phyloP scores from a whole-genome alignment of 148 eudicot species.

The Suaeda aralocaspica region DNA sequence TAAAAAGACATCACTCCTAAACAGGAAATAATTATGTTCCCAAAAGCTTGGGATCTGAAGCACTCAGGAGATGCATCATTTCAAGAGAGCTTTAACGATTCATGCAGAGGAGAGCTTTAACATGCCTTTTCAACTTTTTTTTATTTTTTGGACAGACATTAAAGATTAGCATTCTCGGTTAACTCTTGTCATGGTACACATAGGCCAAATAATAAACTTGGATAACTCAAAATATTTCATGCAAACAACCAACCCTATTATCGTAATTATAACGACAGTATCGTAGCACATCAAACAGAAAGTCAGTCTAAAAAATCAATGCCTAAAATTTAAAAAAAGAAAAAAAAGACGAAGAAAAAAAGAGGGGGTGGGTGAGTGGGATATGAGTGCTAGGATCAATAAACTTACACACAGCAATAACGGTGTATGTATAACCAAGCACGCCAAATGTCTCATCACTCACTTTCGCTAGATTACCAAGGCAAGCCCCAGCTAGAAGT shows the following conservation, averaged over 20 bases:
- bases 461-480: constrained; percentile 90
- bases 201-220: not conserved
- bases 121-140: not conserved
- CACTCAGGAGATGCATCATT: not conserved
- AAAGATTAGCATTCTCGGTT: not conserved
- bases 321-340: no score
- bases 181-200: not conserved
- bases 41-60: not conserved
- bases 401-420: constrained; percentile 89
- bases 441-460: constrained; percentile 88
- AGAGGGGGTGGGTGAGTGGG: no score
- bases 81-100: not conserved
- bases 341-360: no score
- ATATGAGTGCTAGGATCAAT: not conserved
- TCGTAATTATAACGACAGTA: no score
- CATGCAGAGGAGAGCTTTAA: not conserved
- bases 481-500: constrained; percentile 79
- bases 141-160: not conserved
- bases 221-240: no score
- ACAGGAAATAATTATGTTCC: no score
- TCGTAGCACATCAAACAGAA: no score
- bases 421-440: constrained; percentile 79
- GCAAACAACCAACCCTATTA: no score
- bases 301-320: no score
- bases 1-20: no score